phyloP scores from a whole-genome alignment of 352 stramenopile species.

The Phytopythium cucurbitacearum region DNA sequence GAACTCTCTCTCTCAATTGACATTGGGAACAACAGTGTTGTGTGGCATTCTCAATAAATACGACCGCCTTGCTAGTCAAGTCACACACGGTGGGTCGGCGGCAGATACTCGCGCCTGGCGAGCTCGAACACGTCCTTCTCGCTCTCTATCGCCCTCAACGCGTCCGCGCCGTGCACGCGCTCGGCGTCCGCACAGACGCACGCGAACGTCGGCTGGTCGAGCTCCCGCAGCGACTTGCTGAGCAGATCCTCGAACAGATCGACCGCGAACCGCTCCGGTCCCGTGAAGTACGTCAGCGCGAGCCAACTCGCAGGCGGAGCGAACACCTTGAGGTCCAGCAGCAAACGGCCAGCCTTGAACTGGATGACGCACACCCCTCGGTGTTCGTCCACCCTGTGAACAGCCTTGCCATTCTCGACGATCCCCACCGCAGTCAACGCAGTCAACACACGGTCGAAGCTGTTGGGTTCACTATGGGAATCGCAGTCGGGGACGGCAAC shows the following conservation, averaged over 20 bases:
- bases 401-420: slow-evolving; percentile 11
- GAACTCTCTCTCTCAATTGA: slow-evolving; percentile 2
- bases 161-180: slow-evolving; percentile 25
- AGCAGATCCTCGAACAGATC: slow-evolving; percentile 43
- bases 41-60: slow-evolving; percentile 19
- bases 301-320: slow-evolving; percentile 54
- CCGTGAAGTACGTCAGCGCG: slow-evolving; percentile 73
- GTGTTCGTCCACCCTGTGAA: background rate
- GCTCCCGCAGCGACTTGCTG: slow-evolving; percentile 33
- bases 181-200: slow-evolving; percentile 33
- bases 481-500: slow-evolving; percentile 29
- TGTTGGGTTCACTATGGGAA: background rate
- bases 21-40: too few relatives aligned
- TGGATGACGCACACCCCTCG: slow-evolving; percentile 49
- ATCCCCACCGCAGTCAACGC: slow-evolving; percentile 37
- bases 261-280: slow-evolving; percentile 46
- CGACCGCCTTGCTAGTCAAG: slow-evolving; percentile 2
- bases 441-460: slow-evolving; percentile 30
- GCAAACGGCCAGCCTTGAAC: slow-evolving; percentile 48
- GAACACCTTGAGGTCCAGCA: slow-evolving; percentile 75
- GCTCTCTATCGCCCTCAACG: slow-evolving; percentile 30
- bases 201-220: slow-evolving; percentile 52
- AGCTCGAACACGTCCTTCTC: slow-evolving; percentile 67
- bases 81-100: slow-evolving; percentile 39
- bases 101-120: slow-evolving; percentile 36